phyloP scores from a whole-genome alignment of 306 rosid species.

The Oemleria cerasiformis region DNA sequence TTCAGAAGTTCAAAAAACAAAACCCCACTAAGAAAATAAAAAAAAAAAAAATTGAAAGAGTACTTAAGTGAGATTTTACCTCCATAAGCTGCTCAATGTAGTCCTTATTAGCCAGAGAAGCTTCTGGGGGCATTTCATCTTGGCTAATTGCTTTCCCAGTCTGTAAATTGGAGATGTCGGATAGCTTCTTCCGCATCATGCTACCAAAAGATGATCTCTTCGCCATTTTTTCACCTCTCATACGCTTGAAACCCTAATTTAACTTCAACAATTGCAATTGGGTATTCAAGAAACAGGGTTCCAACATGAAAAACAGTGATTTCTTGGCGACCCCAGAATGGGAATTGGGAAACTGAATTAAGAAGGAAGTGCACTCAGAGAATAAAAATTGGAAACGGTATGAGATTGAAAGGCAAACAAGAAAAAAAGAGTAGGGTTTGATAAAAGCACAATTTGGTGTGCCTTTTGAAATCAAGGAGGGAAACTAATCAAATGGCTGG shows the following conservation, averaged over 20 bases:
- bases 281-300: neutral
- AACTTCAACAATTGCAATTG: slow-evolving; percentile 5
- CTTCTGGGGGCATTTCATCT: slow-evolving; percentile 24
- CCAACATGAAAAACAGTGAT: neutral
- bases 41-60: neutral
- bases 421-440: neutral
- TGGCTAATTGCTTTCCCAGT: slow-evolving; percentile 18
- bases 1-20: slow-evolving; percentile 22
- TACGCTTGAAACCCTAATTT: slow-evolving; percentile 5
- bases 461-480: slow-evolving; percentile 2
- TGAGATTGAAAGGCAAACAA: neutral
- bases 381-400: neutral
- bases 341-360: neutral
- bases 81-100: slow-evolving; percentile 59
- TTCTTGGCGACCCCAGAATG: neutral
- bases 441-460: neutral
- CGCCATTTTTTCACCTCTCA: slow-evolving; percentile 40
- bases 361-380: neutral
- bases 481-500: neutral
- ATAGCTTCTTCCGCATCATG: slow-evolving; percentile 61
- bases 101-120: slow-evolving; percentile 21
- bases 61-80: slow-evolving; percentile 32
- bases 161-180: slow-evolving; percentile 70
- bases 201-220: slow-evolving; percentile 56
- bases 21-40: slow-evolving; percentile 2